Conservation (phyloP, 75 land plant genomes). For the Pinus tabuliformis region DNA sequence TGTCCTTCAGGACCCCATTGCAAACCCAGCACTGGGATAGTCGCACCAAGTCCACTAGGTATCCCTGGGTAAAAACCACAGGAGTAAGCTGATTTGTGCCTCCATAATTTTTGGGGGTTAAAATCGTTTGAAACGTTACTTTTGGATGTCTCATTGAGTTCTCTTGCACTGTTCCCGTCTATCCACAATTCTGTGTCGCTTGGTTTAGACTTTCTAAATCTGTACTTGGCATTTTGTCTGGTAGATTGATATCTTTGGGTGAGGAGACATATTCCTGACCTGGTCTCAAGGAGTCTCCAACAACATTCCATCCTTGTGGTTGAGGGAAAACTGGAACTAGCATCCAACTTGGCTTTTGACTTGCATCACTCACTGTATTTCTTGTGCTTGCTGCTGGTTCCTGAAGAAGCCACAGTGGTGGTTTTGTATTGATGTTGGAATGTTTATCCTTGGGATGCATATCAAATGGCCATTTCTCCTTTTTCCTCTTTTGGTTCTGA, state of each 20-base stretch:
- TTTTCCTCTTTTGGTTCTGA: conserved; percentile 1
- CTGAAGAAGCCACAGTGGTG: conserved; percentile 2
- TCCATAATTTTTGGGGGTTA: background rate
- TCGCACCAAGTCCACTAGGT: conserved; percentile 3
- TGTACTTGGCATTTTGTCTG: background rate
- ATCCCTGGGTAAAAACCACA: background rate
- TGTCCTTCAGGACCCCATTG: conserved; percentile 6
- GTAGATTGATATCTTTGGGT: background rate
- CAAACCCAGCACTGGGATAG: conserved; percentile 1
- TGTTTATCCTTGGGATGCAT: conserved; percentile 4
- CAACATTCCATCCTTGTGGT: conserved; percentile 5
- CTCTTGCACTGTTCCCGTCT: background rate
- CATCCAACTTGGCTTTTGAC: conserved; percentile 8
- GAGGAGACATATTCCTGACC: background rate
- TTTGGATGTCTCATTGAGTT: conserved; percentile 8
- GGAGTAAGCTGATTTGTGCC: conserved; percentile 6
- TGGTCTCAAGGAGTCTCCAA: background rate
- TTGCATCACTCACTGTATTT: conserved; percentile 1
- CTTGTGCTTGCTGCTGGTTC: background rate
- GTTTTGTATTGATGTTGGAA: background rate
- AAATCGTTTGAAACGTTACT: conserved; percentile 3
- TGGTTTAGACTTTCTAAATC: conserved; percentile 3
- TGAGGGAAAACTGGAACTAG: conserved; percentile 8
- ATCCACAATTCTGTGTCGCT: conserved; percentile 1
- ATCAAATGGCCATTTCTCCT: conserved; percentile 2